Percentiles rank a stretch among this genome's conserved stretches.
phyloP scores from a whole-genome alignment of 1,284 basidiomycete genomes.

The Wolfiporia cocos region DNA sequence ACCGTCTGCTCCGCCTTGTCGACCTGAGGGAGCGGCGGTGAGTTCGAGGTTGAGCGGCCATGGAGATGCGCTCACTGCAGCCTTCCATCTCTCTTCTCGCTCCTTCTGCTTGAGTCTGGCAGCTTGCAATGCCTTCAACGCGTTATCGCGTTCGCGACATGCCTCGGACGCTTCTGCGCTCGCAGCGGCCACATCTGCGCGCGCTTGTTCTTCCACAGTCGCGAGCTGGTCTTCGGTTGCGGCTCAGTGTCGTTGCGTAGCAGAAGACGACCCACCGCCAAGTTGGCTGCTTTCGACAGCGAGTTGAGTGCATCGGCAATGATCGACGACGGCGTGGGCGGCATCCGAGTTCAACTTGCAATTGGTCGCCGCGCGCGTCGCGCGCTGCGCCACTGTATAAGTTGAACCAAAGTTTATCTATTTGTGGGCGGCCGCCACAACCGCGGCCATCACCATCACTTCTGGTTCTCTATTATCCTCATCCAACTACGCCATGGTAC shows the following conservation, averaged over 20 bases:
- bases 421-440: too few species aligned
- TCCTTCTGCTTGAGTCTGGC: slow-evolving; percentile 40
- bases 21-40: slow-evolving; percentile 30
- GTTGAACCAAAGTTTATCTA: too few species aligned
- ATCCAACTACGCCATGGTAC: too few species aligned
- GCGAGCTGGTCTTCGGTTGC: slow-evolving; percentile 16
- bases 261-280: slow-evolving; percentile 22
- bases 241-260: too few species aligned
- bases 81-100: slow-evolving; percentile 43
- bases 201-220: slow-evolving; percentile 21
- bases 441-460: too few species aligned
- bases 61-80: slow-evolving; percentile 37
- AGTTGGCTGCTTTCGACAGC: slow-evolving; percentile 22
- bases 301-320: slow-evolving; percentile 23
- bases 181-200: slow-evolving; percentile 30
- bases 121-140: slow-evolving; percentile 39
- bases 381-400: too few species aligned
- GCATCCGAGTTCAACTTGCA: slow-evolving; percentile 5
- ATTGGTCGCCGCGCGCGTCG: too few species aligned
- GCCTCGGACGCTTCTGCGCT: slow-evolving; percentile 30
- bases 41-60: neutral
- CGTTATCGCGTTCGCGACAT: slow-evolving; percentile 48
- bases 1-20: slow-evolving; percentile 55
- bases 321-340: slow-evolving; percentile 16
- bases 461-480: too few species aligned